Base-by-base conservation (phyloP, 805 yeast species). In the Candida easanensis region DNA sequence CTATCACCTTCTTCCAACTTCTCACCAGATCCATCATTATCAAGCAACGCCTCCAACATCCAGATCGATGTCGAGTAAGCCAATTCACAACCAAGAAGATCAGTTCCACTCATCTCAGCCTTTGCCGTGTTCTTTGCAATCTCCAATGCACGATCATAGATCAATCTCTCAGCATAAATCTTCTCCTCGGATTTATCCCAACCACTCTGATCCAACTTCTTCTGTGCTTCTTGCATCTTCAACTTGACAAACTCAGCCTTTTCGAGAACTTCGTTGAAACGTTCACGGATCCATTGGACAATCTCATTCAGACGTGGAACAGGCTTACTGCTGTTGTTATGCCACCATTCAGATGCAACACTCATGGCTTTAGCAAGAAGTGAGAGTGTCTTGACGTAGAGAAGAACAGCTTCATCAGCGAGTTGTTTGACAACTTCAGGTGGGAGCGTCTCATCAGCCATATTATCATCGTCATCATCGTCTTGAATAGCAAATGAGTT, bases 131-230 rank as follows among this genome's bases (percentile, higher is more conserved):
- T 80, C 54, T 95, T 78, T 3, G 96, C 86, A 70, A 90, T 87
- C 57, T 91, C 98, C 57, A 91, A 73, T 2, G 98, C 97, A 38
- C 98, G 73, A 55, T 93, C 97, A 65, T 91, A 93, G 20, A 90
- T 79, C 51, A 90, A 71, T 58, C 86, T 86, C 62, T 91, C 97
- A 3, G 95, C 88, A 42, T 82, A 74, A 6, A 81, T 72, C 51
- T 43, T 53, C 38, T 50, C 46, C 15, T 42, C 37, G 18, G 33
- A 22, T 7, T 35, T 41, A 28, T 36, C 45, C 20, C 46, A 49
- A 31, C 33, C 39, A 33, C 44, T 45, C n/a, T 45, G 36, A 2
- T 41, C 39, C 9, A 66, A 41, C 41, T 61, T 60, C 41, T 66
- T 64, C 33, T 69, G 70, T 2, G 79, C 78, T 36, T 76, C 82